Base-by-base conservation (phyloP, 2,329 filamentous ascomycete species). In the Cryphonectria radicalis region DNA sequence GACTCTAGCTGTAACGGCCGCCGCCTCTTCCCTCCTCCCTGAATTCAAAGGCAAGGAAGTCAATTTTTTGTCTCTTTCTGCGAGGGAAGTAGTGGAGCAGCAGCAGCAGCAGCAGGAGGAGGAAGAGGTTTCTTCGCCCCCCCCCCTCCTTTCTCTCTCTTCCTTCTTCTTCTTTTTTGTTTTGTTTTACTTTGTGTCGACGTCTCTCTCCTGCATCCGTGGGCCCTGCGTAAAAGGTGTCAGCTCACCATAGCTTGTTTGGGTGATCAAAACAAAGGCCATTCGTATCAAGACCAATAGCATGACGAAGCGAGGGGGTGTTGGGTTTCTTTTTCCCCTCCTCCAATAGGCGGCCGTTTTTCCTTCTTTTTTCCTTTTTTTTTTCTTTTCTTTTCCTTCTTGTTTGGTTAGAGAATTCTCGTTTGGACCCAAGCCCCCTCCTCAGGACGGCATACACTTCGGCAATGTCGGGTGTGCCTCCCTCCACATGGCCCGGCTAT, bases 271-370 rank as follows among this genome's bases (percentile, higher is more conserved):
- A 40, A n/a, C n/a, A 35, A 22, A 40, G 35, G 22, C 32, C 22
- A 50, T n/a, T 40, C 59, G 59, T 62, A 62, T 40, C 19, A 37
- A 35, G 35, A 22, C 59, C 59, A 62, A 62, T 62, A 40, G 59
- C 35, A 40, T 6, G 32, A n/a, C 17, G 32, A 22, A 14, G 59
- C 59, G 55, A 32, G n/a, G 55, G 46, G 7, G 46, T 3, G 28
- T 32, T 40, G 10, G 46, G 46, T 7, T 50, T 50, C 22, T 50
- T 22, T 19, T 8, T 14, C n/a, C 37, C 37, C 10, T 50, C 46
- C 17, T 5, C n/a, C 22, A 59, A 35, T 8, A 59, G 28, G 55
- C 55, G 55, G 28, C 55, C 55, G 25, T 32, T 59, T 19, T 25
- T 19, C 5, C 2, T 14, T 13, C 14, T 43, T 43, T n/a, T n/a